Conservation (phyloP, 345 rosid species). For the Boechera stricta region DNA sequence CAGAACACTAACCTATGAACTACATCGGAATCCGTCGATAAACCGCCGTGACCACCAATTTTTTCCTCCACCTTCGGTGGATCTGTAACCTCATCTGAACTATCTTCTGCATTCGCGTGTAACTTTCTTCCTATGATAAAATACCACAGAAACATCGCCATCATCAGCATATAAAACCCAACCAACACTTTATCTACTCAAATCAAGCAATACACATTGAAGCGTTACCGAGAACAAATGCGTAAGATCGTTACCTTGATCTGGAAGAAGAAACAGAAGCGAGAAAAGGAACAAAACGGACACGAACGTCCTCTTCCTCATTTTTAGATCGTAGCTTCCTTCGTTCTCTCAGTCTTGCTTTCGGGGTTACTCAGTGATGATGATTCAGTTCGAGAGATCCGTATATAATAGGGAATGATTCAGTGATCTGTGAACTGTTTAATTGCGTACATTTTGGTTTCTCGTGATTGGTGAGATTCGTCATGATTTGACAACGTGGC, state of each 20-base stretch:
- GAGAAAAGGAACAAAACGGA: constrained; percentile 75
- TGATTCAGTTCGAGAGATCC: constrained; percentile 31
- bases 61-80: constrained; percentile 96
- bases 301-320: constrained; percentile 95
- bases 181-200: background rate
- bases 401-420: constrained; percentile 35
- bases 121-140: constrained; percentile 64
- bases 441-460: constrained; percentile 33
- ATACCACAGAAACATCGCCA: constrained; percentile 42
- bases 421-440: constrained; percentile 5
- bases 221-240: constrained; percentile 3
- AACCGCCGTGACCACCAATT: constrained; percentile 88
- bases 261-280: constrained; percentile 69
- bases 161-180: constrained; percentile 22
- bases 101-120: constrained; percentile 81
- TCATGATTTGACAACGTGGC: constrained; percentile 31
- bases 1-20: constrained; percentile 64
- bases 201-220: constrained; percentile 8
- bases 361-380: constrained; percentile 20
- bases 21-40: constrained; percentile 95
- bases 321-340: constrained; percentile 40
- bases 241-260: constrained; percentile 68
- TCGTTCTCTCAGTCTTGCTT: constrained; percentile 13
- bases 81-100: constrained; percentile 61
- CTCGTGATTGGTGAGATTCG: constrained; percentile 11